Evolutionary conservation across 768 basidiomycete species (phyloP).

Genomic region (Pisolithus albus): DNA sequence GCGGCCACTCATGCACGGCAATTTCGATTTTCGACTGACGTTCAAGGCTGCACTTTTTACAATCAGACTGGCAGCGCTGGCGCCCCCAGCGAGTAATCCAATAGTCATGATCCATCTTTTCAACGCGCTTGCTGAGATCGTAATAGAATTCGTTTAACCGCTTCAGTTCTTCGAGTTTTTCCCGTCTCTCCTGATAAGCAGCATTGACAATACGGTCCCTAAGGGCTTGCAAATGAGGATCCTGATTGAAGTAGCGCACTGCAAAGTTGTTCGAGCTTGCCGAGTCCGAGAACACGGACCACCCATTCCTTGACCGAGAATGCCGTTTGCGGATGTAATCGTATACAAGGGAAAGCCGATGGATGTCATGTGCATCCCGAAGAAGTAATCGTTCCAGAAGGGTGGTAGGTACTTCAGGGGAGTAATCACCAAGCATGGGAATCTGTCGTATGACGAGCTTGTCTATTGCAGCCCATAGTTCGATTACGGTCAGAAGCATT

Average conservation of each 20-base stretch:
- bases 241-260: conserved; percentile 27
- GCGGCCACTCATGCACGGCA: conserved; percentile 38
- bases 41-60: conserved; percentile 23
- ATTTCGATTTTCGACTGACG: conserved; percentile 21
- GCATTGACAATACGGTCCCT: conserved; percentile 22
- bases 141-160: conserved; percentile 7
- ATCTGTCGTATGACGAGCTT: conserved; percentile 21
- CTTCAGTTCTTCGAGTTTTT: conserved; percentile 24
- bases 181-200: conserved; percentile 14
- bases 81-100: not conserved
- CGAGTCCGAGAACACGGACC: conserved; percentile 30
- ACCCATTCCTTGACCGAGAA: conserved; percentile 1
- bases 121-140: not conserved
- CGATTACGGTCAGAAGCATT: conserved; percentile 30
- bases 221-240: conserved; percentile 14
- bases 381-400: conserved; percentile 40
- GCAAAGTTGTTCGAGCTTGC: conserved; percentile 21
- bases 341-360: conserved; percentile 21
- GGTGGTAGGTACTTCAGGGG: conserved; percentile 36
- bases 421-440: conserved; percentile 37
- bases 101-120: not conserved
- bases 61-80: not conserved
- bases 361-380: conserved; percentile 21
- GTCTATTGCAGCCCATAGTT: conserved; percentile 43
- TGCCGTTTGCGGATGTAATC: conserved; percentile 29